Conservation (phyloP, 2,329 filamentous ascomycete genomes). For the Eurotiales sp. region DNA sequence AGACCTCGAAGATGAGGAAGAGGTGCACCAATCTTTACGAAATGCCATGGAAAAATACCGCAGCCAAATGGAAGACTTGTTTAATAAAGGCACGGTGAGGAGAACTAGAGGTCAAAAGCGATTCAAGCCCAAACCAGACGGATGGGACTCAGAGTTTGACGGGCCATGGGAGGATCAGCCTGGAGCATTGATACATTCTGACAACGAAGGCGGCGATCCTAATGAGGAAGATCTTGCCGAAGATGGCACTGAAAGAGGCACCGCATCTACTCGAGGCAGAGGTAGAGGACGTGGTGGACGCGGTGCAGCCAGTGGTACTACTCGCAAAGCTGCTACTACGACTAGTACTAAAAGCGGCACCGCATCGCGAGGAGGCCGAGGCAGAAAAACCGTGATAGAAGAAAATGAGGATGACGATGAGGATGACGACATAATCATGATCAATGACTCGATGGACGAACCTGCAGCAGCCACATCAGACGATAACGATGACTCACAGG, state of each 20-base stretch:
- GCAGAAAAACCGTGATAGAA: conserved; percentile 27
- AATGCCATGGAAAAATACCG: conserved; percentile 71
- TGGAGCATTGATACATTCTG: conserved; percentile 56
- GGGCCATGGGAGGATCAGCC: conserved; percentile 81
- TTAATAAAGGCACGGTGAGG: conserved; percentile 62
- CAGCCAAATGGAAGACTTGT: conserved; percentile 66
- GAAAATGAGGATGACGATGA: conserved; percentile 36
- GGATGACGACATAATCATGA: conserved; percentile 38
- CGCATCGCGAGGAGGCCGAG: conserved; percentile 22
- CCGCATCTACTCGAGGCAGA: conserved; percentile 44
- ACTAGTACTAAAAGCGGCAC: conserved; percentile 29
- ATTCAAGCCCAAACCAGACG: conserved; percentile 70
- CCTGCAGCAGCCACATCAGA: conserved; percentile 16
- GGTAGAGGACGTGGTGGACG: conserved; percentile 44
- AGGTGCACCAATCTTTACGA: conserved; percentile 66
- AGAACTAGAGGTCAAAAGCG: conserved; percentile 50
- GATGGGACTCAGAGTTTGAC: conserved; percentile 87
- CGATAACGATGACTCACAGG: conserved; percentile 31
- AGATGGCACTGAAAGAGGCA: conserved; percentile 38
- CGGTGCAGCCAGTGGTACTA: conserved; percentile 40
- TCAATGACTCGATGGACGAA: conserved; percentile 27
- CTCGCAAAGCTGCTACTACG: conserved; percentile 25
- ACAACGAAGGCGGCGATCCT: conserved; percentile 48
- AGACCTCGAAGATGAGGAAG: conserved; percentile 63
- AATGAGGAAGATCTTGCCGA: conserved; percentile 46